Conservation (phyloP, 1,284 basidiomycete species). For the Cryptococcus jaspeensis region DNA sequence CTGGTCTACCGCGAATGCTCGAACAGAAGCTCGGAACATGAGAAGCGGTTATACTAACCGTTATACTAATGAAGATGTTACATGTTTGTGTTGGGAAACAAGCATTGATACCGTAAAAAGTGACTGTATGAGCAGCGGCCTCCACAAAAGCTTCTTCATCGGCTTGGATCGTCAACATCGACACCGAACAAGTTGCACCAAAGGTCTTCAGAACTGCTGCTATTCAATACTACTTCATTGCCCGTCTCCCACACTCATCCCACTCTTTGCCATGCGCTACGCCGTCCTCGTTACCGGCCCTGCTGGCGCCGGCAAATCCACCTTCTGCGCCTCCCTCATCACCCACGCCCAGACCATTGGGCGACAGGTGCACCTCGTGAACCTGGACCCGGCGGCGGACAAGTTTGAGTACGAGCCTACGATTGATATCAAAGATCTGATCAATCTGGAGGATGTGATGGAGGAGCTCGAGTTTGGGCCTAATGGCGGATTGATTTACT, state of each 20-base stretch:
- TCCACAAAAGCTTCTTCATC: no score
- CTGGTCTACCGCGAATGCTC: no score
- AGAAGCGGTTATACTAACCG: no score
- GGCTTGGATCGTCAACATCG: no score
- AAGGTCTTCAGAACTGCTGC: no score
- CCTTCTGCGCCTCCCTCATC: constrained; percentile 84
- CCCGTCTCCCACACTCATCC: background rate
- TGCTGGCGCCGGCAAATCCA: constrained; percentile 97
- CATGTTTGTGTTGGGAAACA: no score
- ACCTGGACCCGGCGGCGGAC: constrained; percentile 94
- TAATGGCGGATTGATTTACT: constrained; percentile 95
- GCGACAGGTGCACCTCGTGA: constrained; percentile 88
- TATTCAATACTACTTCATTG: background rate
- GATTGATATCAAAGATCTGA: constrained; percentile 92
- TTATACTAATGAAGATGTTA: no score
- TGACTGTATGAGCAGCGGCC: no score
- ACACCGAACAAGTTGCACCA: no score
- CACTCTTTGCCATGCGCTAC: constrained; percentile 67
- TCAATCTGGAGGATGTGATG: constrained; percentile 96
- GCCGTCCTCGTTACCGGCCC: constrained; percentile 72
- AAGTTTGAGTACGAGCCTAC: constrained; percentile 90
- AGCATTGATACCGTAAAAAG: no score
- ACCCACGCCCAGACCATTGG: constrained; percentile 84
- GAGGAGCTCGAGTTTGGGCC: constrained; percentile 91
- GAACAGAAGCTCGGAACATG: no score